A percentile compares a stretch with the other conserved stretches of the same genome.
These are phyloP conservation scores for Plectosphaerella plurivora DNA, from an alignment of 2,329 filamentous ascomycete species.

Conservation along the genomic window DNA sequence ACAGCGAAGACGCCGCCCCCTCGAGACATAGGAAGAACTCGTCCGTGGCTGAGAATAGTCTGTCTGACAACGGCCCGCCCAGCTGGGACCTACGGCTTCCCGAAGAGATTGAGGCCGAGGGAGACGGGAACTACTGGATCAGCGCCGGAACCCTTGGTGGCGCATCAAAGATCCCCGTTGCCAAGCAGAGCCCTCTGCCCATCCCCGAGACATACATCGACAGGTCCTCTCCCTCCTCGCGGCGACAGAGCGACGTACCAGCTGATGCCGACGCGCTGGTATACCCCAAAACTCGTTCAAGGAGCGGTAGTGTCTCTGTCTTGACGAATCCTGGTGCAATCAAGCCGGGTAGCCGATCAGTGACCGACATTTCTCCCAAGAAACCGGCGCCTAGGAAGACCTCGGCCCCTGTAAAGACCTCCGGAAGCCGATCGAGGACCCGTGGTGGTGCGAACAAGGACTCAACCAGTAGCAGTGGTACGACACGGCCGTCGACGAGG, in stretches of 20 bases:
- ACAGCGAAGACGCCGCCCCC: not conserved
- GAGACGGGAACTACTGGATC: conserved; percentile 46
- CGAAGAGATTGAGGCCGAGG: conserved; percentile 68
- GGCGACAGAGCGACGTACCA: conserved; percentile 52
- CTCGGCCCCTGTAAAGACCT: conserved; percentile 32
- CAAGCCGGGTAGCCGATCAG: conserved; percentile 32
- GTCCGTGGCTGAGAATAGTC: conserved; percentile 28
- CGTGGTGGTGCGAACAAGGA: conserved; percentile 52
- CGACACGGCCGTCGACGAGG: conserved; percentile 58
- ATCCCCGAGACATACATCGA: conserved; percentile 69
- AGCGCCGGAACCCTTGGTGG: conserved; percentile 50
- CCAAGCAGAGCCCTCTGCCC: conserved; percentile 73
- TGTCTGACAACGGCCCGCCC: conserved; percentile 34
- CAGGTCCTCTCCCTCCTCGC: conserved; percentile 63
- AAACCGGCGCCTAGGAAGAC: conserved; percentile 43
- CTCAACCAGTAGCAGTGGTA: conserved; percentile 38
- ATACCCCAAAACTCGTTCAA: conserved; percentile 59
- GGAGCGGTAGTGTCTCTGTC: conserved; percentile 63
- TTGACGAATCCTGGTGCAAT: conserved; percentile 39
- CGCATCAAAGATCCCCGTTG: conserved; percentile 72
- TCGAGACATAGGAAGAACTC: conserved; percentile 40
- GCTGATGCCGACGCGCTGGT: conserved; percentile 51
- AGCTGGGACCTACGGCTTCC: conserved; percentile 71
- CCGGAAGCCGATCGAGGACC: conserved; percentile 55
- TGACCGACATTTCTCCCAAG: conserved; percentile 50